Conservation (phyloP, 2,329 filamentous ascomycete genomes). For the Ascochyta koolunga region DNA sequence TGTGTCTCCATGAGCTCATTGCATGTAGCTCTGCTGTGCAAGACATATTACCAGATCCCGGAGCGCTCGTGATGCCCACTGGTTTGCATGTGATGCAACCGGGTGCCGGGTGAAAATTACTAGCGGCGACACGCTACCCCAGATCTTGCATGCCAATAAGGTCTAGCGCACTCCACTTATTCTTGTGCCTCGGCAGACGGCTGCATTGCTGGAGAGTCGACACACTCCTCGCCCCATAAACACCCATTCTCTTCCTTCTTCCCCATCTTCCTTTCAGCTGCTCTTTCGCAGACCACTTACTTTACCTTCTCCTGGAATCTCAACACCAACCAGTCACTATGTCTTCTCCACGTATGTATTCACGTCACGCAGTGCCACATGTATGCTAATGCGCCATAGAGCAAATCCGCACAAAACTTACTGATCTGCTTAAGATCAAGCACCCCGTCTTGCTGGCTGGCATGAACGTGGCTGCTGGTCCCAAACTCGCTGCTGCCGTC, state of each 20-base stretch:
- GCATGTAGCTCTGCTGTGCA: constrained; percentile 5
- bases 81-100: constrained; percentile 26
- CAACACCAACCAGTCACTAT: constrained; percentile 54
- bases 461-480: constrained; percentile 98
- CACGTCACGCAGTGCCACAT: constrained; percentile 18
- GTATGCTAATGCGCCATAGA: constrained; percentile 59
- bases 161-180: constrained; percentile 22
- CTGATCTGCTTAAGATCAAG: constrained; percentile 97
- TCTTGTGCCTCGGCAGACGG: constrained; percentile 36
- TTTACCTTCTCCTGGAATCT: not conserved
- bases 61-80: constrained; percentile 8
- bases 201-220: constrained; percentile 22
- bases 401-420: constrained; percentile 87
- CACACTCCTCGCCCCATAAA: constrained; percentile 33
- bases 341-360: constrained; percentile 78
- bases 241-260: constrained; percentile 18
- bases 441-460: constrained; percentile 94
- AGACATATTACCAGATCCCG: constrained; percentile 6
- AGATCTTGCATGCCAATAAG: constrained; percentile 6
- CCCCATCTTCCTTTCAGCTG: constrained; percentile 1
- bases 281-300: not conserved
- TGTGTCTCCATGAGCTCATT: not conserved
- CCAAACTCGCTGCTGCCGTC: constrained; percentile 93
- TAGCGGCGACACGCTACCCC: constrained; percentile 12
- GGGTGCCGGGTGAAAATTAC: constrained; percentile 18